Evolutionary conservation across 1,284 basidiomycete species (phyloP).

Genomic region (Moesziomyces sp.): DNA sequence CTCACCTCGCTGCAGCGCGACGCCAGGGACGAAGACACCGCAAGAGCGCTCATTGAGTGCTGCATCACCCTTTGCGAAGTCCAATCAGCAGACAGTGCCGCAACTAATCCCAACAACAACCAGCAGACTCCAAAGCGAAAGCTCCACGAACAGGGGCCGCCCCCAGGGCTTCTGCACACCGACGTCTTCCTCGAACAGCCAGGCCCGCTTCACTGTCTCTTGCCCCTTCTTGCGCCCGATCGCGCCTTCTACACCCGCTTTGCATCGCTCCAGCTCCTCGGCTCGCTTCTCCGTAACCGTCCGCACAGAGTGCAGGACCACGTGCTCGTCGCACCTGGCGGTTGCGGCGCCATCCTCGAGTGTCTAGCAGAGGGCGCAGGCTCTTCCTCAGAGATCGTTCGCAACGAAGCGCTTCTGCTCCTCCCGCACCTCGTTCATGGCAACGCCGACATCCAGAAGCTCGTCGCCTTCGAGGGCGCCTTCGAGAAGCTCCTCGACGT

Average conservation of each 20-base stretch:
- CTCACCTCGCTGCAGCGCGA: constrained; percentile 49
- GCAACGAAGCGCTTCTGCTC: constrained; percentile 74
- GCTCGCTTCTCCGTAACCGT: constrained; percentile 75
- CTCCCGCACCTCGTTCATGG: constrained; percentile 83
- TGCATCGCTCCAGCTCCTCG: constrained; percentile 86
- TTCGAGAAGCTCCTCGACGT: constrained; percentile 96
- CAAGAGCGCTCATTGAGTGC: constrained; percentile 54
- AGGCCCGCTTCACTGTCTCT: constrained; percentile 79
- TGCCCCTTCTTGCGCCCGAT: constrained; percentile 72
- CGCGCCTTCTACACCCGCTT: constrained; percentile 84
- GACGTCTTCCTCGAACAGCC: constrained; percentile 78
- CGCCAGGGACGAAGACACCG: constrained; percentile 58
- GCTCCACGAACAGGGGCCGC: constrained; percentile 64
- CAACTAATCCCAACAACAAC: constrained; percentile 8
- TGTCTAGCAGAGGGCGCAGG: constrained; percentile 68
- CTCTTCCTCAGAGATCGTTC: constrained; percentile 64
- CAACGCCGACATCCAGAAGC: constrained; percentile 94
- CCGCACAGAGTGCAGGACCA: constrained; percentile 84
- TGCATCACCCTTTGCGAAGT: constrained; percentile 60
- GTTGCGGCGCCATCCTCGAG: constrained; percentile 77
- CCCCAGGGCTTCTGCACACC: constrained; percentile 78
- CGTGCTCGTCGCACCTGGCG: constrained; percentile 84
- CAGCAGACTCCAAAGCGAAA: constrained; percentile 22
- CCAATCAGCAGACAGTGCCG: constrained; percentile 18
- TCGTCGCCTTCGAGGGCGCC: constrained; percentile 94